Conservation (phyloP, 2,329 filamentous ascomycete species). For the Myriosclerotinia duriaeana region DNA sequence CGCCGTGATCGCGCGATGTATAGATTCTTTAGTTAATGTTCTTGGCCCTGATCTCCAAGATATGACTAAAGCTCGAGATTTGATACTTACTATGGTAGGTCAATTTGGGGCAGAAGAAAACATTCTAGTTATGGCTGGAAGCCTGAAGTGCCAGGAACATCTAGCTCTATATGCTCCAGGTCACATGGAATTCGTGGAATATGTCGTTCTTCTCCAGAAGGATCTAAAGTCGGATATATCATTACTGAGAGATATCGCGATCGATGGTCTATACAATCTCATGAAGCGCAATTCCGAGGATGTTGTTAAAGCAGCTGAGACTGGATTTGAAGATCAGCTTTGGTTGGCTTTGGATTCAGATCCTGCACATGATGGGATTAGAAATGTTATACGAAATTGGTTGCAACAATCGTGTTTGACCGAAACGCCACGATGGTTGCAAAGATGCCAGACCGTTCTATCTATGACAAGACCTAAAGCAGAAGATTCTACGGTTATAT, state of each 20-base stretch:
- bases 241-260: constrained; percentile 73
- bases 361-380: constrained; percentile 75
- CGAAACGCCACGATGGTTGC: constrained; percentile 82
- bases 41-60: constrained; percentile 94
- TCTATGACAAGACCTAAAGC: constrained; percentile 77
- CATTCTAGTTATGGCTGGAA: constrained; percentile 69
- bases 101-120: constrained; percentile 79
- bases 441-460: constrained; percentile 82
- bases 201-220: constrained; percentile 78
- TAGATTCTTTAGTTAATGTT: constrained; percentile 96
- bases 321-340: constrained; percentile 82
- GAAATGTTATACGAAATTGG: constrained; percentile 89
- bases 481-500: constrained; percentile 49
- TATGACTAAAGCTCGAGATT: constrained; percentile 82
- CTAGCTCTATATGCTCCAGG: constrained; percentile 87
- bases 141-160: constrained; percentile 83
- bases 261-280: constrained; percentile 87
- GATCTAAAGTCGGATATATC: constrained; percentile 69
- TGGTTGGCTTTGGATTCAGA: constrained; percentile 84
- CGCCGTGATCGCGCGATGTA: constrained; percentile 79
- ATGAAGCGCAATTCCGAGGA: constrained; percentile 90
- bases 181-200: constrained; percentile 78
- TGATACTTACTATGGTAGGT: constrained; percentile 82
- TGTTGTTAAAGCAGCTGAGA: constrained; percentile 72
- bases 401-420: constrained; percentile 81